phyloP scores from a whole-genome alignment of 2,329 filamentous ascomycete species.

The Paraphoma sp. region DNA sequence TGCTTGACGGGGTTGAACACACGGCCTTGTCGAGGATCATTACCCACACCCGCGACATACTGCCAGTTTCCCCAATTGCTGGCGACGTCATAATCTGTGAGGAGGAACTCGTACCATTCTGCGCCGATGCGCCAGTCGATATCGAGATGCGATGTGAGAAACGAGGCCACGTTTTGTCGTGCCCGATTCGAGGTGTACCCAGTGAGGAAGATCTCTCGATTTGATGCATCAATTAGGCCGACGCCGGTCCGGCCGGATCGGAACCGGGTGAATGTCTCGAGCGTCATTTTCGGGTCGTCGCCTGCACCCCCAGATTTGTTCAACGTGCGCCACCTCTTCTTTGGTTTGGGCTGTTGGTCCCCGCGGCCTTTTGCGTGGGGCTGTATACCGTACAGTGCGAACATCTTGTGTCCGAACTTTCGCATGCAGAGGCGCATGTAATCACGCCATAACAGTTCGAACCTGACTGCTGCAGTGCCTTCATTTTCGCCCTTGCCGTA shows the following conservation, averaged over 20 bases:
- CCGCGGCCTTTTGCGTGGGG: slow-evolving; percentile 27
- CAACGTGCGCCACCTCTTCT: slow-evolving; percentile 37
- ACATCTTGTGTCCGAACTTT: slow-evolving; percentile 72
- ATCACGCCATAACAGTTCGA: slow-evolving; percentile 78
- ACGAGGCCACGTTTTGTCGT: slow-evolving; percentile 77
- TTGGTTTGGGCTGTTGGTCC: slow-evolving; percentile 51
- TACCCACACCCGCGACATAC: slow-evolving; percentile 80
- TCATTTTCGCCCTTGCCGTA: slow-evolving; percentile 75
- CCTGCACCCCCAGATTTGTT: slow-evolving; percentile 39
- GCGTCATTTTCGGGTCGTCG: slow-evolving; percentile 53
- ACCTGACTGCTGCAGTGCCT: slow-evolving; percentile 72
- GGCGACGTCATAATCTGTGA: slow-evolving; percentile 77
- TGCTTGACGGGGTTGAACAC: slow-evolving; percentile 86
- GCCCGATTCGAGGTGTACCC: slow-evolving; percentile 81
- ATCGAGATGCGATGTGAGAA: slow-evolving; percentile 73
- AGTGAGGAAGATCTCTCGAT: slow-evolving; percentile 75
- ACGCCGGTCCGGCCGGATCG: slow-evolving; percentile 73
- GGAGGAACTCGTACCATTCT: slow-evolving; percentile 80
- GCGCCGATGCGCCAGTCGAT: slow-evolving; percentile 83
- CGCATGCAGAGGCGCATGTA: slow-evolving; percentile 79
- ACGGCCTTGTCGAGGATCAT: slow-evolving; percentile 75
- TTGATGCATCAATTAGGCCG: slow-evolving; percentile 78
- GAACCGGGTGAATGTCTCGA: slow-evolving; percentile 62
- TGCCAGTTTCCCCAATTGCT: slow-evolving; percentile 87
- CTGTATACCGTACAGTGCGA: slow-evolving; percentile 69